Conservation (phyloP, 1,284 basidiomycete species). For the Cutaneotrichosporon cavernicola region DNA sequence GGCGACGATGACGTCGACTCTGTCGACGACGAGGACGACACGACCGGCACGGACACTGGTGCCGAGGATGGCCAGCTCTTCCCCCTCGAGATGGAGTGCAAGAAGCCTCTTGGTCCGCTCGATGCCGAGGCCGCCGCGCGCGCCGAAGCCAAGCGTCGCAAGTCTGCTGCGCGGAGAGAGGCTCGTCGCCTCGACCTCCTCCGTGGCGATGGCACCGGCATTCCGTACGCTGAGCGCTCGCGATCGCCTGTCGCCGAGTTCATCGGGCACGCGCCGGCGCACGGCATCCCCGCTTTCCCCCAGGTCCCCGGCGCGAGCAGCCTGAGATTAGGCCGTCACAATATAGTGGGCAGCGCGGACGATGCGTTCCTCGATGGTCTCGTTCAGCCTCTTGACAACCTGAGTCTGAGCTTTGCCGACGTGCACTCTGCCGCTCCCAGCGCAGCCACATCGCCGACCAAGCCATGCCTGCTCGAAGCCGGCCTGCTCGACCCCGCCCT, state of each 20-base stretch:
- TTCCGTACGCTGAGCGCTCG: constrained; percentile 12
- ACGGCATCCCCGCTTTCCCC: background rate
- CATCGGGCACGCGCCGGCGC: constrained; percentile 21
- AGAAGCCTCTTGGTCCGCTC: background rate
- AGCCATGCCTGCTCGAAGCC: background rate
- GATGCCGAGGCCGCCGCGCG: constrained; percentile 12
- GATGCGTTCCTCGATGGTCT: constrained; percentile 36
- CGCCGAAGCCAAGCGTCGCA: constrained; percentile 35
- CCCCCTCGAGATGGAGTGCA: background rate
- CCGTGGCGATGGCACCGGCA: constrained; percentile 45
- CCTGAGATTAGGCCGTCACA: constrained; percentile 30
- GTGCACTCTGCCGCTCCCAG: constrained; percentile 23
- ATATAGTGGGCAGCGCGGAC: constrained; percentile 11
- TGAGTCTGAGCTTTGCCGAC: constrained; percentile 50
- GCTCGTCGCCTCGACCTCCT: constrained; percentile 44
- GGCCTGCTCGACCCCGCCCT: background rate
- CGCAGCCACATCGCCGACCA: constrained; percentile 1
- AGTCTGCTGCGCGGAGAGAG: constrained; percentile 36
- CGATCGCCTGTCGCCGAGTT: constrained; percentile 21
- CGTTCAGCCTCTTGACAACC: constrained; percentile 44
- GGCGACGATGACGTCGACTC: constrained; percentile 10
- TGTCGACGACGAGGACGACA: background rate
- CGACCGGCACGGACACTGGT: constrained; percentile 10
- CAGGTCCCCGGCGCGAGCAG: constrained; percentile 19
- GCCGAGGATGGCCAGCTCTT: constrained; percentile 7